Percentiles rank a stretch among this genome's conserved stretches.
Conservation (phyloP, 2,329 filamentous ascomycete genomes). For the Fusarium sp. region DNA sequence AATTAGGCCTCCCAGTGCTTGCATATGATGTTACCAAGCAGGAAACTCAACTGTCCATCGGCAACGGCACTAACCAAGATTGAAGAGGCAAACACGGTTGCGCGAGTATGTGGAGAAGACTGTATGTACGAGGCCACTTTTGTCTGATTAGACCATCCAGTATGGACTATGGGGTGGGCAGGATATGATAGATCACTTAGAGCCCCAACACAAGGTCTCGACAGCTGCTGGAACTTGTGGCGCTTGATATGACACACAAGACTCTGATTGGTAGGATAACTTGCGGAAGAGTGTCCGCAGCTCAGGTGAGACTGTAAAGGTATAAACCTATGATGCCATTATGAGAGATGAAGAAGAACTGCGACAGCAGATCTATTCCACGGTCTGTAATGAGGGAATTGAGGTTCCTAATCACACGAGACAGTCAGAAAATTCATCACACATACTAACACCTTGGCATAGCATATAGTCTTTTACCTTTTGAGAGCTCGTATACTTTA, state of each 20-base stretch:
- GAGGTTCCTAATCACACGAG: conserved; percentile 11
- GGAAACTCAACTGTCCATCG: conserved; percentile 26
- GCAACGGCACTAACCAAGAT: conserved; percentile 23
- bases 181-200: conserved; percentile 41
- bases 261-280: conserved; percentile 11
- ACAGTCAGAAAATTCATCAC: conserved; percentile 9
- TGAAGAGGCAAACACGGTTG: conserved; percentile 36
- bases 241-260: conserved; percentile 33
- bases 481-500: conserved; percentile 2
- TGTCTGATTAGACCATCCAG: conserved; percentile 45
- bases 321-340: conserved; percentile 39
- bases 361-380: conserved; percentile 9
- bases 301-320: conserved; percentile 31
- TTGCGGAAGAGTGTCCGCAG: conserved; percentile 9
- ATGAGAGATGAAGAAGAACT: conserved; percentile 18
- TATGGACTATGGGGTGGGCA: conserved; percentile 14
- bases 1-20: neutral
- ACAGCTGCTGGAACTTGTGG: conserved; percentile 22
- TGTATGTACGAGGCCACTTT: conserved; percentile 23
- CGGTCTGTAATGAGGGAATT: neutral
- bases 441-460: conserved; percentile 16
- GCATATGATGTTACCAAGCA: conserved; percentile 2
- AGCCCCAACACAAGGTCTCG: conserved; percentile 21
- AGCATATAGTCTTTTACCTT: neutral
- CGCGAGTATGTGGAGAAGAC: conserved; percentile 21